Conservation (phyloP, 2,329 filamentous ascomycete species). For the Aspergillus chevalieri region DNA sequence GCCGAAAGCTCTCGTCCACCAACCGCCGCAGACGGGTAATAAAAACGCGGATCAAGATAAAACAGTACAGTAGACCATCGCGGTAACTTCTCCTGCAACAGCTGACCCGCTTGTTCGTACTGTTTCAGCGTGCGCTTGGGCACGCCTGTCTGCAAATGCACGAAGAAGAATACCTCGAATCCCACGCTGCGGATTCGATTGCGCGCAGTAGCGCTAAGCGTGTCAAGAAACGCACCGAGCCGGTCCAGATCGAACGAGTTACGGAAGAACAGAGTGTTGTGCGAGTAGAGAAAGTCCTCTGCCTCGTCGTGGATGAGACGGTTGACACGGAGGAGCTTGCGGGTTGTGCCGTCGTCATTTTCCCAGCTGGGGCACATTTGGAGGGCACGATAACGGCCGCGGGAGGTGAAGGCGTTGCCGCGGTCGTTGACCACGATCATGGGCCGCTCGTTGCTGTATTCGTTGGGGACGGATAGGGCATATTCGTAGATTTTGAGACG, state of each 20-base stretch:
- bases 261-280: slow-evolving; percentile 30
- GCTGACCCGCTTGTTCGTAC: slow-evolving; percentile 22
- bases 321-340: slow-evolving; percentile 25
- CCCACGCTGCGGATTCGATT: slow-evolving; percentile 28
- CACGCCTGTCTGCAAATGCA: slow-evolving; percentile 27
- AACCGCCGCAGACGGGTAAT: slow-evolving; percentile 22
- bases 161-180: slow-evolving; percentile 33
- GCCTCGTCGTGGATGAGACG: slow-evolving; percentile 31
- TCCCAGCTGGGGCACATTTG: slow-evolving; percentile 31
- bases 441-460: slow-evolving; percentile 23
- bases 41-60: slow-evolving; percentile 31
- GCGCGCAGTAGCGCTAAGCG: slow-evolving; percentile 25
- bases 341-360: slow-evolving; percentile 25
- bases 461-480: slow-evolving; percentile 24
- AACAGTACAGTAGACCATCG: slow-evolving; percentile 22
- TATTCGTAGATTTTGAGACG: slow-evolving; percentile 32
- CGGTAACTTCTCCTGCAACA: slow-evolving; percentile 22
- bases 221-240: slow-evolving; percentile 26
- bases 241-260: slow-evolving; percentile 28
- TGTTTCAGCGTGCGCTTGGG: slow-evolving; percentile 27
- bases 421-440: slow-evolving; percentile 30
- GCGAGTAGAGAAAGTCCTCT: slow-evolving; percentile 29
- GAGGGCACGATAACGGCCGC: slow-evolving; percentile 25
- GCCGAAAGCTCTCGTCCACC: slow-evolving; percentile 24
- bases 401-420: slow-evolving; percentile 26